Conservation (phyloP, 768 basidiomycete species). For the Lentinus tigrinus region DNA sequence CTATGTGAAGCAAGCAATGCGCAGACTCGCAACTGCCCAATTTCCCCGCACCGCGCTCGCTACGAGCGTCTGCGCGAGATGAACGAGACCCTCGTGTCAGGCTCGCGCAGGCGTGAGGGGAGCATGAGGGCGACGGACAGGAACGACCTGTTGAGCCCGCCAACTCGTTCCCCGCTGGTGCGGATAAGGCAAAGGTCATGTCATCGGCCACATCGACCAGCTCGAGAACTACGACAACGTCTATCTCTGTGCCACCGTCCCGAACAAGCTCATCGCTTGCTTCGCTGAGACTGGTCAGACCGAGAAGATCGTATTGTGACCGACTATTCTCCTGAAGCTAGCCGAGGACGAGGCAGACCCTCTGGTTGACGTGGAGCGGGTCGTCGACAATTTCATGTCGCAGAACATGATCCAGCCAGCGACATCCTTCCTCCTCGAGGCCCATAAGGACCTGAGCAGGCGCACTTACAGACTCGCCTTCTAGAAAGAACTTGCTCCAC, state of each 20-base stretch:
- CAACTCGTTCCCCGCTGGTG: too few species aligned
- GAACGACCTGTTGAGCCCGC: too few species aligned
- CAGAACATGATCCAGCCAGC: conserved; percentile 99
- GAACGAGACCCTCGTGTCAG: too few species aligned
- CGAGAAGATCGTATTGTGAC: conserved; percentile 97
- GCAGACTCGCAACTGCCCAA: too few species aligned
- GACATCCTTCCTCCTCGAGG: conserved; percentile 95
- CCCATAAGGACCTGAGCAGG: conserved; percentile 98
- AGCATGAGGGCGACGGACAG: too few species aligned
- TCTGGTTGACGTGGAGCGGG: conserved; percentile 90
- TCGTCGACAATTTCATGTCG: conserved; percentile 99
- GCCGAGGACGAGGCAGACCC: conserved; percentile 93
- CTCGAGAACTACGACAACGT: too few species aligned
- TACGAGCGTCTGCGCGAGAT: too few species aligned
- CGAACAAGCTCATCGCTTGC: conserved; percentile 98
- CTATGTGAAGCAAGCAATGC: too few species aligned
- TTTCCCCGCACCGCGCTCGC: too few species aligned
- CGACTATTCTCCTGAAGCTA: conserved; percentile 88
- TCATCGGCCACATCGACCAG: too few species aligned
- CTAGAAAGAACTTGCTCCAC: conserved; percentile 95
- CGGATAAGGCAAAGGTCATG: too few species aligned
- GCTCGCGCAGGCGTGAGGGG: too few species aligned
- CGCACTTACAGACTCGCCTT: conserved; percentile 90
- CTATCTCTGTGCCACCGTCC: conserved; percentile 95
- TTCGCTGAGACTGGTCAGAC: conserved; percentile 99